phyloP scores from a whole-genome alignment of 2,329 filamentous ascomycete species.

The Diaporthe eres region DNA sequence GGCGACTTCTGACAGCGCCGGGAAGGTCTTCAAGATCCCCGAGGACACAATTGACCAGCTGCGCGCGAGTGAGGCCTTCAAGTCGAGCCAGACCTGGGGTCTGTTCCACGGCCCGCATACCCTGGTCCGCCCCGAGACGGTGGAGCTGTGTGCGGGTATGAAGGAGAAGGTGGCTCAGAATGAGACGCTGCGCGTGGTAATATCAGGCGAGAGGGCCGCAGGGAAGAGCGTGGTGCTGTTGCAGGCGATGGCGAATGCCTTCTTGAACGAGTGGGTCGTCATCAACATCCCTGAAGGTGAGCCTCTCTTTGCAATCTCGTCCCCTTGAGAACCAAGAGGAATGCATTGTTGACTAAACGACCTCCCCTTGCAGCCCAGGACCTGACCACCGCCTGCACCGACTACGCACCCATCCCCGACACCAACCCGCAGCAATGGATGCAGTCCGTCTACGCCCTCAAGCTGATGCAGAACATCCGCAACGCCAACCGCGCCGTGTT shows the following conservation, averaged over 20 bases:
- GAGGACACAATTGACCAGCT: conserved; percentile 82
- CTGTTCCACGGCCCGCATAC: conserved; percentile 87
- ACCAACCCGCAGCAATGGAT: conserved; percentile 74
- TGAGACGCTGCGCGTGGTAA: conserved; percentile 72
- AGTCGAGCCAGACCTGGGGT: conserved; percentile 88
- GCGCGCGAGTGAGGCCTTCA: conserved; percentile 90
- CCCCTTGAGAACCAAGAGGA: too few relatives aligned
- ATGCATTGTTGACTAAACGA: conserved; percentile 1
- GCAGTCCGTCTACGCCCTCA: conserved; percentile 83
- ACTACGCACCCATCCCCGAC: conserved; percentile 80
- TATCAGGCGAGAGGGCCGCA: conserved; percentile 80
- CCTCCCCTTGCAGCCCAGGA: conserved; percentile 74
- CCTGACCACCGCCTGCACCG: conserved; percentile 82
- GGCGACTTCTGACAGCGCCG: conserved; percentile 68
- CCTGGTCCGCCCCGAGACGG: conserved; percentile 83
- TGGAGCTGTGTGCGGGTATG: conserved; percentile 77
- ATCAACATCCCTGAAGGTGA: conserved; percentile 90
- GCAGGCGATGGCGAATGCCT: conserved; percentile 85
- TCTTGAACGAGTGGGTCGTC: conserved; percentile 89
- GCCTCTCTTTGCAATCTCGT: conserved; percentile 44
- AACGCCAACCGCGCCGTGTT: conserved; percentile 81
- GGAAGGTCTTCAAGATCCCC: conserved; percentile 78
- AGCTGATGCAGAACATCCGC: conserved; percentile 79
- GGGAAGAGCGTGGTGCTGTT: conserved; percentile 92
- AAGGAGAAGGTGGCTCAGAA: conserved; percentile 67